phyloP scores from a whole-genome alignment of 768 basidiomycete species.

The Exidia glandulosa region DNA sequence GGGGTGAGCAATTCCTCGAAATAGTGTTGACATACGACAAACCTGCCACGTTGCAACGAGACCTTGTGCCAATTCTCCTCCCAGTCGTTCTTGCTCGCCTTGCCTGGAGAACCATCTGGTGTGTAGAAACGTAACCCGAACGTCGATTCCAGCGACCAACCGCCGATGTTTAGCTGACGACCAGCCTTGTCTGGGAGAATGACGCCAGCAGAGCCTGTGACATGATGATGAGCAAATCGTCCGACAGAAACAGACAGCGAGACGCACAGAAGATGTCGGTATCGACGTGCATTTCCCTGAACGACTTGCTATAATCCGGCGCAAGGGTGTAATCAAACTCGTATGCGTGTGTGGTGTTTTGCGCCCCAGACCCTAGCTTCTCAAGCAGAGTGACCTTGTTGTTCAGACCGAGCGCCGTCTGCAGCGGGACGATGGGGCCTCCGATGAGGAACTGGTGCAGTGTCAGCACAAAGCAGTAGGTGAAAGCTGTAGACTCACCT shows the following conservation, averaged over 20 bases:
- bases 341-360: slow-evolving; percentile 66
- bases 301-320: slow-evolving; percentile 43
- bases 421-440: slow-evolving; percentile 60
- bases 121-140: slow-evolving; percentile 64
- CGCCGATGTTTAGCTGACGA: slow-evolving; percentile 27
- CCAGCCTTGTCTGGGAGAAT: slow-evolving; percentile 66
- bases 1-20: slow-evolving; percentile 32
- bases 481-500: too few species aligned
- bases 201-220: slow-evolving; percentile 40
- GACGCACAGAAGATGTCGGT: slow-evolving; percentile 60
- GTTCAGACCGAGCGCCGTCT: slow-evolving; percentile 68
- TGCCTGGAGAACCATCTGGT: slow-evolving; percentile 43
- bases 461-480: too few species aligned
- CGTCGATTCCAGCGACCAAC: slow-evolving; percentile 49
- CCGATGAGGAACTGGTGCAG: slow-evolving; percentile 41
- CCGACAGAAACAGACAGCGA: background rate
- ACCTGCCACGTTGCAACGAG: slow-evolving; percentile 48
- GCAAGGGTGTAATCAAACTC: slow-evolving; percentile 59
- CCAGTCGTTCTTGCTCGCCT: slow-evolving; percentile 68
- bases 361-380: slow-evolving; percentile 48
- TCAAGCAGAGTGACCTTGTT: slow-evolving; percentile 75
- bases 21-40: background rate
- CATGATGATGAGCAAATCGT: background rate
- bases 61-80: slow-evolving; percentile 54
- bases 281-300: slow-evolving; percentile 68